Percentiles rank a stretch among this genome's conserved stretches.
Evolutionary conservation across 805 yeast genomes (phyloP).

Genomic region (Wickerhamomyces chambardii): DNA sequence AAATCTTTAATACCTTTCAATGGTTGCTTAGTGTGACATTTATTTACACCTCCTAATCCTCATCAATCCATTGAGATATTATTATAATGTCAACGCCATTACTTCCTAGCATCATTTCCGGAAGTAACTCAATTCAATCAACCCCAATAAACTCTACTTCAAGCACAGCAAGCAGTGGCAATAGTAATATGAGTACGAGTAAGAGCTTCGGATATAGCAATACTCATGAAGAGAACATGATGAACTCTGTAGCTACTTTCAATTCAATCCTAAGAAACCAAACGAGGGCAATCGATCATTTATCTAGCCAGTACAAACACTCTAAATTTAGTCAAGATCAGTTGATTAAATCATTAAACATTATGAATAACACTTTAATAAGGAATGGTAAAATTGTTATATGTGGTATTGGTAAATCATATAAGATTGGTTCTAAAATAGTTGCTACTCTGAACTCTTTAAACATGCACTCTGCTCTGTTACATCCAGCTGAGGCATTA

Average conservation of each 20-base stretch:
- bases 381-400: conserved; percentile 62
- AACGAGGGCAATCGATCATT: conserved; percentile 34
- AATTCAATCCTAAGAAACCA: conserved; percentile 34
- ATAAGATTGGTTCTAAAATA: conserved; percentile 67
- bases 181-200: too few species aligned
- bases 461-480: conserved; percentile 52
- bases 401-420: conserved; percentile 82
- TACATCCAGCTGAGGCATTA: conserved; percentile 83
- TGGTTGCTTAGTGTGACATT: too few species aligned
- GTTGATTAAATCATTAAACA: conserved; percentile 31
- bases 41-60: too few species aligned
- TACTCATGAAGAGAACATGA: conserved; percentile 12
- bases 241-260: conserved; percentile 22
- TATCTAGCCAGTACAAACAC: conserved; percentile 34
- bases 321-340: conserved; percentile 37
- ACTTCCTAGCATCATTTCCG: too few species aligned
- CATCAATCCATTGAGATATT: too few species aligned
- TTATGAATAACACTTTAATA: conserved; percentile 24
- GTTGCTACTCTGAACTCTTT: conserved; percentile 80
- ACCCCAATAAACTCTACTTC: too few species aligned
- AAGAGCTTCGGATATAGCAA: too few species aligned
- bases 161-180: too few species aligned
- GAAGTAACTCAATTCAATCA: too few species aligned
- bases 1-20: too few species aligned
- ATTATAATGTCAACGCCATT: too few species aligned